Base-by-base conservation (phyloP, 345 rosid species). In the Euphorbia tirucalli region DNA sequence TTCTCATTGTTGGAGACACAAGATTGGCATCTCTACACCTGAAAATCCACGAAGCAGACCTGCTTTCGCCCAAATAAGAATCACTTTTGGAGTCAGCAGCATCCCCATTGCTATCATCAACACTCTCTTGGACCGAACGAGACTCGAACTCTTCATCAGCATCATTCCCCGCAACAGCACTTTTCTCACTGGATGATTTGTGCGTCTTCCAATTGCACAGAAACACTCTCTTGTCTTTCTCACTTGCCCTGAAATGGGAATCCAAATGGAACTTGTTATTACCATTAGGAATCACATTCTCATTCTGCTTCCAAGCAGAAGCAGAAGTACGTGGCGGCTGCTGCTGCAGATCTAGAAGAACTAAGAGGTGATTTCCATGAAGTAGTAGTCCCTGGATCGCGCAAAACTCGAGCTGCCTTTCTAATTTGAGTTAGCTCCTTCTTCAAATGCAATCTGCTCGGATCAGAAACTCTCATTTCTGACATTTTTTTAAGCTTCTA, bases 301-400 rank as follows among this genome's bases (percentile, higher is more conserved):
- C n/a, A n/a, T n/a, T n/a, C n/a, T n/a, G n/a, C n/a, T n/a, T n/a
- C n/a, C n/a, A n/a, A 66, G 80, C 79, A 28, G 81, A 74, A 4
- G 81, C 27, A 66, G 63, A 71, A 48, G 82, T 39, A 27, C 78
- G 68, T 7, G n/a, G n/a, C n/a, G n/a, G 49, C 22, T 35, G 69
- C 75, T n/a, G 81, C 85, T 8, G 66, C 77, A 83, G 93, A 90
- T 85, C 93, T 87, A 68, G 97, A 87, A 25, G 93, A 83, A 72
- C 76, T 75, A 35, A 87, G 86, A 62, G 94, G 90, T 0, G 96
- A 90, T 80, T 83, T 88, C 90, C 93, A 88, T 0, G 97, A 90
- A 66, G 96, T 89, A 61, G 88, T 80, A 49, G 97, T 92, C 1
- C 93, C 97, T 7, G 99, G 99, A 84, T 95, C 99, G 57, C 99